Base-by-base conservation (phyloP, 2,329 filamentous ascomycete genomes). In the Exophiala xenobiotica region DNA sequence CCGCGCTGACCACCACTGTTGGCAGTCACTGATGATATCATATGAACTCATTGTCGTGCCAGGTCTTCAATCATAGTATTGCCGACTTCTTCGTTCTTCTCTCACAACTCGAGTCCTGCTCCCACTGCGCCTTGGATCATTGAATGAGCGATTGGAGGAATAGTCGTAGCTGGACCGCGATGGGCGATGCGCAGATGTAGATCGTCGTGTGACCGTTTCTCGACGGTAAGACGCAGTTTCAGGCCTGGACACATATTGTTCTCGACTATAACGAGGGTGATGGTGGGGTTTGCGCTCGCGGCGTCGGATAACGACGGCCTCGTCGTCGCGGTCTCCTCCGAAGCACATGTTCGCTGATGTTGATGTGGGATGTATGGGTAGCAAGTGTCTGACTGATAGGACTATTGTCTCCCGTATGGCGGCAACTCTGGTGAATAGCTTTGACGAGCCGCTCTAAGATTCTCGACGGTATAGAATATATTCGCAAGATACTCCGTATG, bases 221-320 rank as follows among this genome's bases (percentile, higher is more conserved):
- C 50, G 40, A 7, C 54, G 41, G 35, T 57, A 60, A 4, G 54
- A 49, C 7, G 51, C 51, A 4, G 51, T 43, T 27, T 60, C 57
- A 9, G 57, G 57, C 19, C 54, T 52, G 16, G 57, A 57, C 6
- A 60, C 57, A 44, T 57, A 60, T 29, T n/a, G n/a, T n/a, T 53
- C 55, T 48, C 55, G 55, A 35, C 24, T 27, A 55, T 60, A 43
- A 37, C 55, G 44, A 51, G 57, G 44, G 40, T 46, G 40, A 20
- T 46, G 14, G 26, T 41, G 42, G 9, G 11, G 29, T 19, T 40
- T 20, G 14, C 38, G 19, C 48, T 54, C 18, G 47, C 58, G 49
- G 42, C 46, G 29, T 31, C 55, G 33, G 27, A 60, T 58, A 29
- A 60, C 40, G 26, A 58, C 56, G 7, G 43, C 47, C 6, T 58